A percentile compares a stretch with the other conserved stretches of the same genome.
These are phyloP conservation scores for Chloranthus sessilifolius DNA, from an alignment of 164 flowering plant genomes.

Conservation along the genomic window DNA sequence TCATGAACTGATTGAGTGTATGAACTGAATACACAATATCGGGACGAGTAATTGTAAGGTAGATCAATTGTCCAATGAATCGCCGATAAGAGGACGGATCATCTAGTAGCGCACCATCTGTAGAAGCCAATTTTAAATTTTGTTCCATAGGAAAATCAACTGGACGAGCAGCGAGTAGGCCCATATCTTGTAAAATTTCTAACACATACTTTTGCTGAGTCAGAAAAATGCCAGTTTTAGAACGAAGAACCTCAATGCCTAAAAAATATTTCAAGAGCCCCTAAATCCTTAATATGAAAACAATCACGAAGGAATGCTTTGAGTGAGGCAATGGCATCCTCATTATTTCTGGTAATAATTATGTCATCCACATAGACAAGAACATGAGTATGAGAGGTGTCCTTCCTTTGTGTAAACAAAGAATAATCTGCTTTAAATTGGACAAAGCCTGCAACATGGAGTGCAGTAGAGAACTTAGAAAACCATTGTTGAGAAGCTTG, in stretches of 20 bases:
- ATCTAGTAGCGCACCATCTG: not conserved
- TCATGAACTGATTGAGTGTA: not conserved
- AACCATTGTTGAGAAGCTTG: slow-evolving; percentile 1
- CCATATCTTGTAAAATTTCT: not conserved
- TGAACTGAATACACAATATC: slow-evolving; percentile 1
- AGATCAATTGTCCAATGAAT: not conserved
- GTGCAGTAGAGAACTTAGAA: not conserved
- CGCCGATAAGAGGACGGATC: not conserved
- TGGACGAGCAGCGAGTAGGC: not conserved
- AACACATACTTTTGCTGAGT: not conserved
- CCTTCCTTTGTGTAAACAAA: too few relatives aligned
- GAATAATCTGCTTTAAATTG: not conserved
- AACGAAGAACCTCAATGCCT: not conserved
- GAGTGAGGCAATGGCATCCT: not conserved
- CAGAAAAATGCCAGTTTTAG: not conserved
- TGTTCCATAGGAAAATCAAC: slow-evolving; percentile 1
- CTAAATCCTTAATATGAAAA: slow-evolving; percentile 1
- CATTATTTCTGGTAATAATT: not conserved
- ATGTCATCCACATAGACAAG: slow-evolving; percentile 1
- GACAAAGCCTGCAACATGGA: not conserved
- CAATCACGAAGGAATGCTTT: not conserved
- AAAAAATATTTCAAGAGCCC: not conserved
- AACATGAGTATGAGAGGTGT: not conserved
- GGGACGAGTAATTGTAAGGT: not conserved
- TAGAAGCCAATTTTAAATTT: not conserved